Percentiles rank a stretch among this genome's conserved stretches.
phyloP scores from a whole-genome alignment of 192 early-diverging fungal species.

The Piromyces sp. region DNA sequence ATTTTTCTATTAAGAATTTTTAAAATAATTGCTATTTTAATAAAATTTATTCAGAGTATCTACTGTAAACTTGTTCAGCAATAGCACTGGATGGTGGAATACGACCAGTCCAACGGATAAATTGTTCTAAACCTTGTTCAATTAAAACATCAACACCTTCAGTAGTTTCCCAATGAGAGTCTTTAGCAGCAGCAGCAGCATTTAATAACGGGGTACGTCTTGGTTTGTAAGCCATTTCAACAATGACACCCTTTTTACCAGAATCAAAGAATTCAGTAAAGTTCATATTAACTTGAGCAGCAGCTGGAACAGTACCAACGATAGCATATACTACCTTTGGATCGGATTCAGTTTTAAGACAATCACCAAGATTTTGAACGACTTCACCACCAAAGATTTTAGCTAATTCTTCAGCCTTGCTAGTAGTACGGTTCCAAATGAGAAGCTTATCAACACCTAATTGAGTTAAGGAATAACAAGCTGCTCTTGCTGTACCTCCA shows the following conservation, averaged over 20 bases:
- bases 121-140: slow-evolving; percentile 84
- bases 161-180: slow-evolving; percentile 26
- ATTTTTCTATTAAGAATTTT: no score
- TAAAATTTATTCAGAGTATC: background rate
- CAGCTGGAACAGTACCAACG: slow-evolving; percentile 72
- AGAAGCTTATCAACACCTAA: slow-evolving; percentile 46
- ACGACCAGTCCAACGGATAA: slow-evolving; percentile 65
- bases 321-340: slow-evolving; percentile 33
- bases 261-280: background rate
- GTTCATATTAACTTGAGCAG: slow-evolving; percentile 20
- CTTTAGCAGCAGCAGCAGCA: slow-evolving; percentile 5
- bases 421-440: slow-evolving; percentile 73
- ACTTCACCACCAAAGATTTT: slow-evolving; percentile 11
- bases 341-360: slow-evolving; percentile 19
- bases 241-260: slow-evolving; percentile 43
- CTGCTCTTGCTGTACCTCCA: slow-evolving; percentile 86
- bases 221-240: slow-evolving; percentile 92
- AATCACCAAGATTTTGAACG: slow-evolving; percentile 25
- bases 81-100: slow-evolving; percentile 32
- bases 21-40: no score
- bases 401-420: slow-evolving; percentile 50
- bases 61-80: slow-evolving; percentile 19
- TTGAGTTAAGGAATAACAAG: slow-evolving; percentile 55
- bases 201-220: slow-evolving; percentile 57
- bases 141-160: slow-evolving; percentile 78